Percentiles rank a stretch among this genome's conserved stretches.
These are phyloP conservation scores for Triangularia verruculosa DNA, from an alignment of 2,329 filamentous ascomycete genomes.

Conservation along the genomic window DNA sequence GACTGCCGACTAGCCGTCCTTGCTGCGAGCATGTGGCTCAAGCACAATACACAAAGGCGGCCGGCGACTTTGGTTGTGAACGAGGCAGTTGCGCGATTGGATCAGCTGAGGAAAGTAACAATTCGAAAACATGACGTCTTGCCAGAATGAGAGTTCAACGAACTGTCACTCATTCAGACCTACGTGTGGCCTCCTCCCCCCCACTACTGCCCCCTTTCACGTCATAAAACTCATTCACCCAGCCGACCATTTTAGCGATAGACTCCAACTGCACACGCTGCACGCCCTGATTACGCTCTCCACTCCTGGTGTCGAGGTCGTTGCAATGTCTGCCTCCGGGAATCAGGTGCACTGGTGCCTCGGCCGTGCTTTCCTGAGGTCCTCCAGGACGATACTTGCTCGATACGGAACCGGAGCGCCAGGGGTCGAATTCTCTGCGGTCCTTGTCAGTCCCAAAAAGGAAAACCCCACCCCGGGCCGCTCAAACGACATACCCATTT, in stretches of 20 bases:
- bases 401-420: slow-evolving; percentile 53
- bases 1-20: neutral
- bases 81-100: no score
- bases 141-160: neutral
- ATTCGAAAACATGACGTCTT: neutral
- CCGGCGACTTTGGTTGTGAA: neutral
- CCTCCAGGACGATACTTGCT: slow-evolving; percentile 54
- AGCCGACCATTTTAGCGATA: slow-evolving; percentile 49
- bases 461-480: neutral
- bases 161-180: neutral
- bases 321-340: slow-evolving; percentile 54
- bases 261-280: slow-evolving; percentile 45
- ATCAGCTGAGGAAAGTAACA: neutral
- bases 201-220: neutral
- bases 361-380: slow-evolving; percentile 44
- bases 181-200: neutral
- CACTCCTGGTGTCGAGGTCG: slow-evolving; percentile 49
- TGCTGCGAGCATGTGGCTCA: no score
- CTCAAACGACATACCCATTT: slow-evolving; percentile 44
- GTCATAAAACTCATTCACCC: slow-evolving; percentile 49
- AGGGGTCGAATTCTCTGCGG: slow-evolving; percentile 53
- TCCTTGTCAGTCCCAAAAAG: neutral
- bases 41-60: neutral
- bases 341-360: slow-evolving; percentile 52
- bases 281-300: slow-evolving; percentile 42